phyloP scores from a whole-genome alignment of 2,329 filamentous ascomycete species.

The Fusarium xylarioides region DNA sequence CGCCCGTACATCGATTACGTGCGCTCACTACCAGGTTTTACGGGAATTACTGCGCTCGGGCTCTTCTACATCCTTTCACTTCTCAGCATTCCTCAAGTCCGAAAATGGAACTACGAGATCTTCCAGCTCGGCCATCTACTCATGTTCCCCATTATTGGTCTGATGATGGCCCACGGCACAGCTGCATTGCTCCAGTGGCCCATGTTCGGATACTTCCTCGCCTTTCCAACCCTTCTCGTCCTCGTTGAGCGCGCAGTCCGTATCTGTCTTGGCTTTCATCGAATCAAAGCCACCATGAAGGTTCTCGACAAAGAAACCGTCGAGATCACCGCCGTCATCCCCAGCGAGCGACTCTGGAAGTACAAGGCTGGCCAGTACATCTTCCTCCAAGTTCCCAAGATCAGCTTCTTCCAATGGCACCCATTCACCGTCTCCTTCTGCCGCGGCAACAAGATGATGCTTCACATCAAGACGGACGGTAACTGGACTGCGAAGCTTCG shows the following conservation, averaged over 20 bases:
- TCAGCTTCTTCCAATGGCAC: conserved; percentile 67
- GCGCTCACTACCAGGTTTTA: conserved; percentile 58
- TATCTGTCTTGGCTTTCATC: conserved; percentile 57
- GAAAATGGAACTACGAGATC: conserved; percentile 63
- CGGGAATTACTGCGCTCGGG: conserved; percentile 58
- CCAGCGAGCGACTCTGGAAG: conserved; percentile 58
- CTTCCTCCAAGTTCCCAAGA: conserved; percentile 62
- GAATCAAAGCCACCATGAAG: conserved; percentile 57
- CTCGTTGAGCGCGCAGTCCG: conserved; percentile 59
- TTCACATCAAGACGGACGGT: conserved; percentile 68
- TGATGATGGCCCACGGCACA: conserved; percentile 65
- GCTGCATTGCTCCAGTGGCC: conserved; percentile 60
- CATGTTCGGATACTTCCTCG: conserved; percentile 66
- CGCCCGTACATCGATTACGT: conserved; percentile 58
- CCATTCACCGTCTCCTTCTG: conserved; percentile 68
- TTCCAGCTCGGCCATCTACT: conserved; percentile 66
- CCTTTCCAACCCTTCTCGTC: conserved; percentile 61
- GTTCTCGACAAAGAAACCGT: conserved; percentile 64
- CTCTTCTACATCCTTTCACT: conserved; percentile 60
- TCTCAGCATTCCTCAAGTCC: conserved; percentile 60
- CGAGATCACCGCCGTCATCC: conserved; percentile 58
- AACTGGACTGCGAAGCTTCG: conserved; percentile 63
- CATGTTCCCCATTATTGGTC: conserved; percentile 66
- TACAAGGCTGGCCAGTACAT: conserved; percentile 68
- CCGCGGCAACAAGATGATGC: conserved; percentile 59